phyloP scores from a whole-genome alignment of 78 protist genomes.

The Capsaspora owczarzaki region DNA sequence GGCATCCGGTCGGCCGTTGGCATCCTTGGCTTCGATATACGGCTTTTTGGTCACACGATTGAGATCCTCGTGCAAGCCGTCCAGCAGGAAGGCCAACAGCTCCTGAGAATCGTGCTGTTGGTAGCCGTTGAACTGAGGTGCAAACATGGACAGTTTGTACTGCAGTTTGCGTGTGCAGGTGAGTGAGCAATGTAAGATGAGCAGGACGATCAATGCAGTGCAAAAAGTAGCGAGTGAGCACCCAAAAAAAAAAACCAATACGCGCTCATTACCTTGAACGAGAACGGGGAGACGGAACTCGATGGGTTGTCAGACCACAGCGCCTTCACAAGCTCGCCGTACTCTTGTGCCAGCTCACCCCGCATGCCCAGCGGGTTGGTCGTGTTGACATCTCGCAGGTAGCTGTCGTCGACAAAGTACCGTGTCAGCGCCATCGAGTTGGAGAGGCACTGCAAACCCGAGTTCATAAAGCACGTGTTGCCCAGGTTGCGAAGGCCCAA shows the following conservation, averaged over 20 bases:
- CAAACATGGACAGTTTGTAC: too few relatives aligned
- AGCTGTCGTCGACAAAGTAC: neutral
- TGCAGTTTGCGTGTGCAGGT: too few relatives aligned
- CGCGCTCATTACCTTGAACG: too few relatives aligned
- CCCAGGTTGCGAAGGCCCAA: conserved; percentile 24
- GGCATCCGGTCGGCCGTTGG: conserved; percentile 14
- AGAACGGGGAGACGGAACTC: neutral
- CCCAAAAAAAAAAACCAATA: too few relatives aligned
- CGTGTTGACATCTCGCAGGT: conserved; percentile 6
- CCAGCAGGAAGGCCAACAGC: conserved; percentile 56
- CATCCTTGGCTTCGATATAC: conserved; percentile 34
- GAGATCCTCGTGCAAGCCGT: conserved; percentile 85
- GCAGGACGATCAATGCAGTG: too few relatives aligned
- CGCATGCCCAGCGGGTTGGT: neutral
- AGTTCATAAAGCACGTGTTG: conserved; percentile 41
- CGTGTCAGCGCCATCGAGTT: conserved; percentile 8
- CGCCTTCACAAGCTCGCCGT: neutral
- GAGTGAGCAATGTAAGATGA: too few relatives aligned
- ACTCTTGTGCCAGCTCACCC: conserved; percentile 12
- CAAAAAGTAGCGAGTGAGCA: too few relatives aligned
- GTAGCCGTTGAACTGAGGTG: conserved; percentile 70
- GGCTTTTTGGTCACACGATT: conserved; percentile 55
- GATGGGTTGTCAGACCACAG: neutral
- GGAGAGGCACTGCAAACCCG: conserved; percentile 27
- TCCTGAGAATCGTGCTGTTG: conserved; percentile 86